A percentile compares a stretch with the other conserved stretches of the same genome.
Conservation (phyloP, 2,329 filamentous ascomycete genomes). For the Myriosclerotinia curreyana region DNA sequence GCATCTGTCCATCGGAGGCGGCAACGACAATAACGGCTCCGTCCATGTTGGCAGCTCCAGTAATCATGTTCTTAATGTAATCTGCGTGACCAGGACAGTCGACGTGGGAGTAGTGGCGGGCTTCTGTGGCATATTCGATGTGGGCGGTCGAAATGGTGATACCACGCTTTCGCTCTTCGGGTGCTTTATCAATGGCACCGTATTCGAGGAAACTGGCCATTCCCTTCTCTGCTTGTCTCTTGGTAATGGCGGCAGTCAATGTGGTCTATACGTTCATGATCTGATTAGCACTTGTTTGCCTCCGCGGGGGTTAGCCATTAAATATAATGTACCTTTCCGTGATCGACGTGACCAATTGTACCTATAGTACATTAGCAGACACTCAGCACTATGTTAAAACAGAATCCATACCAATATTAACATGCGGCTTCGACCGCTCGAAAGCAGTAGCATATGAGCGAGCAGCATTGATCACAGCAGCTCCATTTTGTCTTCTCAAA, state of each 20-base stretch:
- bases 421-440: constrained; percentile 91
- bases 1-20: constrained; percentile 98
- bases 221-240: constrained; percentile 93
- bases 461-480: constrained; percentile 63
- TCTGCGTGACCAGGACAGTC: constrained; percentile 99
- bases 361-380: constrained; percentile 48
- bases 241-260: constrained; percentile 97
- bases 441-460: constrained; percentile 64
- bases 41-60: constrained; percentile 98
- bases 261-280: constrained; percentile 65
- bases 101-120: constrained; percentile 97
- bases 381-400: constrained; percentile 14
- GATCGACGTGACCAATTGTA: constrained; percentile 99
- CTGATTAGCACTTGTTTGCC: constrained; percentile 16
- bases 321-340: constrained; percentile 77
- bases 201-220: constrained; percentile 95
- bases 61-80: constrained; percentile 99
- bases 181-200: constrained; percentile 96
- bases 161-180: constrained; percentile 99
- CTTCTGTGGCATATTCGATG: constrained; percentile 95
- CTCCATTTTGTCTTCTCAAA: constrained; percentile 59
- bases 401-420: constrained; percentile 78
- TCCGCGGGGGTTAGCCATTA: background rate
- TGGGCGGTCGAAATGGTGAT: constrained; percentile 98
- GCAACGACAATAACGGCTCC: constrained; percentile 98